Conservation (phyloP, 371 early-diverging fungal species). For the Syncephalis fuscata region DNA sequence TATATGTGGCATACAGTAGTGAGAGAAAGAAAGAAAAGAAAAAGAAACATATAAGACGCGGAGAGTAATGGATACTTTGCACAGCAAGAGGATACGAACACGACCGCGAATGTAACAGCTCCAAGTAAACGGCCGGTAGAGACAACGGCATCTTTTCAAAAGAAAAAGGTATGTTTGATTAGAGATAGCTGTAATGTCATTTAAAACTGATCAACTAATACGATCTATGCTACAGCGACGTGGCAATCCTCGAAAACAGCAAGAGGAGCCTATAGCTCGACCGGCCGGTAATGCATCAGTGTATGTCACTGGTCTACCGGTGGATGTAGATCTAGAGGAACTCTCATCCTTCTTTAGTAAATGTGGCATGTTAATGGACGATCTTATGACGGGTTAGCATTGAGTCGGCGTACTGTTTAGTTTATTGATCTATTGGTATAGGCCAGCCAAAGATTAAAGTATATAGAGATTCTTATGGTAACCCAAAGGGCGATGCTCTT, state of each 20-base stretch:
- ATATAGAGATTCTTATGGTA: conserved; percentile 50
- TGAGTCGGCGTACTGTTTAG: neutral
- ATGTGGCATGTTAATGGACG: conserved; percentile 84
- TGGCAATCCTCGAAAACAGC: neutral
- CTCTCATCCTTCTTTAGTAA: conserved; percentile 60
- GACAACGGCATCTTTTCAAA: neutral
- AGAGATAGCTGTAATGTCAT: neutral
- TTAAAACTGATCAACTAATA: neutral
- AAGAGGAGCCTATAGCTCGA: neutral
- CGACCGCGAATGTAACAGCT: neutral
- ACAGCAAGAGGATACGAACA: neutral
- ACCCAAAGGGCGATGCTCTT: conserved; percentile 77
- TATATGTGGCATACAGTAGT: conserved; percentile 3
- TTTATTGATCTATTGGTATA: conserved; percentile 7
- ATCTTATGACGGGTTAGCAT: conserved; percentile 32
- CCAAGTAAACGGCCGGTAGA: neutral
- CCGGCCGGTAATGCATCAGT: conserved; percentile 39
- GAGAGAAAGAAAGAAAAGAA: conserved; percentile 32
- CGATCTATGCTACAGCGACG: neutral
- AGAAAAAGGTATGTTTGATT: neutral
- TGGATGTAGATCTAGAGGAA: conserved; percentile 65
- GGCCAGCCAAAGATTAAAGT: conserved; percentile 81
- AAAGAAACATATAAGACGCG: neutral
- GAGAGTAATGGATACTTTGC: conserved; percentile 1
- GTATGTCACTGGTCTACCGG: conserved; percentile 75